Evolutionary conservation across 768 basidiomycete genomes (phyloP), one percentile per base, ranked within the genome.

Genomic region (Agaricus blazei): DNA sequence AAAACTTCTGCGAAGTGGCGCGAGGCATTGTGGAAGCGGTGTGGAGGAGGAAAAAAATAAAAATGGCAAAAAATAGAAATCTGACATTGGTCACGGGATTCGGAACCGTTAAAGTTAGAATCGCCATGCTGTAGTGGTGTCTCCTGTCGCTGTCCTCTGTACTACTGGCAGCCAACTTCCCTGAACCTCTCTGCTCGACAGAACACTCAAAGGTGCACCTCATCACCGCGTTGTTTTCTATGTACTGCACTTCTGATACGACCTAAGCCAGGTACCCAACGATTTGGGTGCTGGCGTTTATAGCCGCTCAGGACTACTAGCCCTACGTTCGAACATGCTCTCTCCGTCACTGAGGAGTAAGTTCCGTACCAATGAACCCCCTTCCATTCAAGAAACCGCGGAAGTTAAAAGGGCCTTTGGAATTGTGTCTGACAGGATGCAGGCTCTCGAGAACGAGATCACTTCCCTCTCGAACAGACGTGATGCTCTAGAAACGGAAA

Each of bases 1-100:
- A 79, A 65, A 93, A 87, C 57, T 85, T 81, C 65, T 87, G 81
- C 9, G 83, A 81, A 0, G 88, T 91, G 55, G 89, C 90, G 63
- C 87, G 81, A 64, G 90, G 90, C 91, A 93, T 91, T 40, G 38
- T 55, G 24, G 26, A 2, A 3, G 27, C 26, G 14, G 29, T 56
- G 11, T 42, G 47, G 26, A 27, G 31, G 26, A 53, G 36, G 38
- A 26, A 38, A 44, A 19, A 15, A 45, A 34, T 15, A 29, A 38
- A 40, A 7, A 27, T 15, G 31, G n/a, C 42, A 38, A 24, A 59
- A 52, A 38, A 49, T 52, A 42, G 42, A 40, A 28, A 51, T 40
- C 42, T 15, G 7, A 31, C 23, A 11, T 14, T 26, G 11, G 14
- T 52, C 42, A 52, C 45, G 52, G 44, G 52, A 52, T 19, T n/a